Base-by-base conservation (phyloP, 2,329 filamentous ascomycete genomes). In the Stagonosporopsis cucurbitacearum region DNA sequence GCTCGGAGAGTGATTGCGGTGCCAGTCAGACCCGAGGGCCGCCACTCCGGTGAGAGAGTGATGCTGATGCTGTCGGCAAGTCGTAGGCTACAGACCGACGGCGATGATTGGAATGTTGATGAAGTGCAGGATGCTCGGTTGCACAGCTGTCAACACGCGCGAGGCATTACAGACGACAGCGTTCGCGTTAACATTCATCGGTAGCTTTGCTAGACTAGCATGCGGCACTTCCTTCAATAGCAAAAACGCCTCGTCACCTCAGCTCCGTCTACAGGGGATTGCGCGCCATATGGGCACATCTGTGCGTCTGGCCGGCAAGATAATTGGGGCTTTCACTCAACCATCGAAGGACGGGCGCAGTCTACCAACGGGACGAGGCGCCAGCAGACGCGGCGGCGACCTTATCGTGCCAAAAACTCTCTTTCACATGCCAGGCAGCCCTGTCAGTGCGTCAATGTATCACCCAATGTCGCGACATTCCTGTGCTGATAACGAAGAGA, bases 371-470 rank as follows among this genome's bases (percentile, higher is more conserved):
- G 44, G 28, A 53, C 40, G 50, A 55, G 42, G 49, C 54, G 54
- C 54, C 54, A 48, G 44, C 40, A 40, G 44, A 50, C 45, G 36
- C 50, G 39, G 62, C 51, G 61, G 53, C 40, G 56, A 56, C 52
- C 50, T 61, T 58, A 64, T 64, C 58, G 47, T 58, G 40, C 53
- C 60, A 63, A 63, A 60, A 49, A 57, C 60, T 47, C 42, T 23
- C 59, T 68, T 65, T 68, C 66, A 68, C 66, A 68, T 68, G 66
- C 58, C 58, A 66, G 54, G 46, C 52, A 28, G 47, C 57, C 57
- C 39, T 58, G 55, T 47, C 51, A 44, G 51, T 51, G 48, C 59
- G 40, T 58, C 51, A 62, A 59, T 56, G 54, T 58, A 50, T 59
- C 44, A 50, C 44, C 46, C 58, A 60, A 60, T 63, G 55, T 62